Evolutionary conservation across 148 eudicot genomes (phyloP).

Genomic region (Persicaria tinctoria): DNA sequence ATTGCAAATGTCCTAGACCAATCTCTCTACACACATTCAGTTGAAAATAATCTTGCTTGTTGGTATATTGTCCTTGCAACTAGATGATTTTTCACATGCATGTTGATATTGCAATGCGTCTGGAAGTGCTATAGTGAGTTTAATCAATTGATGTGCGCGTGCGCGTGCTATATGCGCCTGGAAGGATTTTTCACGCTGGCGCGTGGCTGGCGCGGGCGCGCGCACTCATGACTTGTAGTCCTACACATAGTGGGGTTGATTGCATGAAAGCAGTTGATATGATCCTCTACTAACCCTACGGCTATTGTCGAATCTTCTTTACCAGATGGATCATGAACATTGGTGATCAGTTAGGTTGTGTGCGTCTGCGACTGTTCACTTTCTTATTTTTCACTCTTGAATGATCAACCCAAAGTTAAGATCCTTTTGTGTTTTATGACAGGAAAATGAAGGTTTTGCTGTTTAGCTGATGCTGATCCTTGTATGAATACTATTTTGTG

Average conservation of each 20-base stretch:
- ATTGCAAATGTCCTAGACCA: not conserved
- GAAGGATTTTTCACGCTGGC: too few relatives aligned
- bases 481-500: not conserved
- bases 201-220: too few relatives aligned
- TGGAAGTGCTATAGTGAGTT: not conserved
- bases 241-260: not conserved
- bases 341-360: not conserved
- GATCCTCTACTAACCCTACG: not conserved
- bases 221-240: not conserved
- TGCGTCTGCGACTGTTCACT: not conserved
- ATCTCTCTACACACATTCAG: not conserved
- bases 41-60: not conserved
- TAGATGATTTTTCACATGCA: not conserved
- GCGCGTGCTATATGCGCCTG: too few relatives aligned
- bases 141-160: not conserved
- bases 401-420: not conserved
- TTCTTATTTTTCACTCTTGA: not conserved
- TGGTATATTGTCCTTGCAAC: not conserved
- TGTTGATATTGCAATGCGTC: not conserved
- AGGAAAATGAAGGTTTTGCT: not conserved
- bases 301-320: not conserved
- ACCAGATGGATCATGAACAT: not conserved
- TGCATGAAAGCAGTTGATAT: not conserved
- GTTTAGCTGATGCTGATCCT: constrained; percentile 2
- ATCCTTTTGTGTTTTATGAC: not conserved